Evolutionary conservation across 2,329 filamentous ascomycete genomes (phyloP).

Genomic region (Colletotrichum salicis): DNA sequence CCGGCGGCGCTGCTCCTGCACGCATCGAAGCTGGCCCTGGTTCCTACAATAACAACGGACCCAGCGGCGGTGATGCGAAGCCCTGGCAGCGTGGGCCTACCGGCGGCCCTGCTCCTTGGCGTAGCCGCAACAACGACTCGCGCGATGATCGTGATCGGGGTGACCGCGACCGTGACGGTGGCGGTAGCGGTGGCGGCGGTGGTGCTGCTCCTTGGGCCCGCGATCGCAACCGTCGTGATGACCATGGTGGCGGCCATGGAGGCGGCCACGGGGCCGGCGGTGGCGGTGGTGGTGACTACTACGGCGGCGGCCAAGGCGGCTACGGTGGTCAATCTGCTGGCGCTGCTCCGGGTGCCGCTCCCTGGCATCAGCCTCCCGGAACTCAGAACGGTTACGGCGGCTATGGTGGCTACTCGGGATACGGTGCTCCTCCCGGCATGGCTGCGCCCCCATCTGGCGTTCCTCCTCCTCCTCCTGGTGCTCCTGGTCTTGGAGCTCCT

Average conservation of each 20-base stretch:
- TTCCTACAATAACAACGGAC: conserved; percentile 64
- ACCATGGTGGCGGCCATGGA: conserved; percentile 56
- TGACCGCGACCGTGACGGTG: conserved; percentile 40
- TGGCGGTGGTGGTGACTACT: conserved; percentile 57
- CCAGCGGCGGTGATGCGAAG: conserved; percentile 69
- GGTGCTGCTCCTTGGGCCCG: conserved; percentile 70
- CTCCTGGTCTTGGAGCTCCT: conserved; percentile 61
- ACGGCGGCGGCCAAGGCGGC: conserved; percentile 48
- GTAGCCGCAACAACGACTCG: conserved; percentile 64
- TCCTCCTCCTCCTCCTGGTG: conserved; percentile 41
- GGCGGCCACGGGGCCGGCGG: no score
- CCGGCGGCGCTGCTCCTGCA: conserved; percentile 70
- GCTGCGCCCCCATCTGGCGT: conserved; percentile 51
- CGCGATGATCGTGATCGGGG: conserved; percentile 50
- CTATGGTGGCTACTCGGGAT: conserved; percentile 64
- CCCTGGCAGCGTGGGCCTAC: conserved; percentile 91
- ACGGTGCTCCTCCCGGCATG: conserved; percentile 65
- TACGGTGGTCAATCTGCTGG: conserved; percentile 39
- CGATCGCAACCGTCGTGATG: conserved; percentile 63
- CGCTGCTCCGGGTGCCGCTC: conserved; percentile 47
- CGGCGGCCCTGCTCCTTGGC: conserved; percentile 86
- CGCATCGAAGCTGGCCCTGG: conserved; percentile 89
- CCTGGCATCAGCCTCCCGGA: conserved; percentile 70
- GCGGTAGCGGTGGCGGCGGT: conserved; percentile 53
- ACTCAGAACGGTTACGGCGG: conserved; percentile 62